Percentiles rank a stretch among this genome's conserved stretches.
phyloP scores from a whole-genome alignment of 495 filamentous ascomycete species.

The Penicillium atrosanguineum region DNA sequence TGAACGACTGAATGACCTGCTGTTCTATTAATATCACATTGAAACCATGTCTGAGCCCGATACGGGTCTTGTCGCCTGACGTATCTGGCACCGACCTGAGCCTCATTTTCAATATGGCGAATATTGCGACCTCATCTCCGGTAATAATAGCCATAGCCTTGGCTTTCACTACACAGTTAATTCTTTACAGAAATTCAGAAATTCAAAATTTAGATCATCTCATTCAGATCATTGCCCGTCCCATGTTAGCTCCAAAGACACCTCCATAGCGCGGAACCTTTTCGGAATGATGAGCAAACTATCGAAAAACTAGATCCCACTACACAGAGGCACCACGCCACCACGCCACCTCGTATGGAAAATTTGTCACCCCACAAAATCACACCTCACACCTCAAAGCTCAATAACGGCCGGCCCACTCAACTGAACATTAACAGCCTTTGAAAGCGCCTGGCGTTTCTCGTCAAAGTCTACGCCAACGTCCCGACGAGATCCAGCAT shows the following conservation, averaged over 20 bases:
- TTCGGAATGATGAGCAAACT: background rate
- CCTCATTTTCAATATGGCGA: no score
- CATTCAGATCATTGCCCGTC: background rate
- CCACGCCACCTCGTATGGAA: background rate
- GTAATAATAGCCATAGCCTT: no score
- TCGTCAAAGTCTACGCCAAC: conserved; percentile 8
- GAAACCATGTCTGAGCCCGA: no score
- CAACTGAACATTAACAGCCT: background rate
- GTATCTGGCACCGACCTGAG: no score
- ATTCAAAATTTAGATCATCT: background rate
- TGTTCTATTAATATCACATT: no score
- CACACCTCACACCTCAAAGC: background rate
- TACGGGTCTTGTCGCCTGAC: no score
- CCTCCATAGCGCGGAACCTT: background rate
- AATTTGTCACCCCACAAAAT: background rate
- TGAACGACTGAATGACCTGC: no score
- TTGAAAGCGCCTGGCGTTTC: background rate
- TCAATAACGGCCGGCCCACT: background rate
- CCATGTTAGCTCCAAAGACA: background rate
- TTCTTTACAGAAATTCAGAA: background rate
- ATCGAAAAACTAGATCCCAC: background rate
- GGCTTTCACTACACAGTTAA: no score
- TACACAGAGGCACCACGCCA: background rate
- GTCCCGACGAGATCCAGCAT: background rate
- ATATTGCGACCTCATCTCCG: no score